phyloP scores from a whole-genome alignment of 2,329 filamentous ascomycete genomes.

The Orbilia quercus region DNA sequence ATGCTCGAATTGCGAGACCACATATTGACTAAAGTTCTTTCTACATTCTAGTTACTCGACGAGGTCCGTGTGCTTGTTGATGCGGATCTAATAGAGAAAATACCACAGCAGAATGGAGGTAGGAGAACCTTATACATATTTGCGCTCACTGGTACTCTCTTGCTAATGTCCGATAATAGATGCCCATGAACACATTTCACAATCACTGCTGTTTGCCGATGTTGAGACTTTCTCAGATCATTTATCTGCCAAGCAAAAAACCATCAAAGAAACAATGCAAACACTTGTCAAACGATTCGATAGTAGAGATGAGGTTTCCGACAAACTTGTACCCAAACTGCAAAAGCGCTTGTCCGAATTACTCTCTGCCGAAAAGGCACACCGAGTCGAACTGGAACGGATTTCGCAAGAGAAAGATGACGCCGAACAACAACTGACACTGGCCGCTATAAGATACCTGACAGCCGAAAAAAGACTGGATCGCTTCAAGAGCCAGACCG shows the following conservation, averaged over 20 bases:
- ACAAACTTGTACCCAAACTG: constrained; percentile 76
- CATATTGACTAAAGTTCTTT: constrained; percentile 60
- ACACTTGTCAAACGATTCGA: constrained; percentile 73
- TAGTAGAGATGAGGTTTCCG: constrained; percentile 64
- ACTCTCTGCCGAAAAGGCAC: constrained; percentile 83
- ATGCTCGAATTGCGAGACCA: background rate
- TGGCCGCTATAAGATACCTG: constrained; percentile 89
- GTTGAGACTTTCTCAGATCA: constrained; percentile 82
- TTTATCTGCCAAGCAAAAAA: constrained; percentile 77
- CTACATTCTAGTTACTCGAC: constrained; percentile 69
- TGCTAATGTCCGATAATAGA: constrained; percentile 51
- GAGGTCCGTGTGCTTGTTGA: constrained; percentile 71
- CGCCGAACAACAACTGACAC: constrained; percentile 85
- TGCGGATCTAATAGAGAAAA: constrained; percentile 66
- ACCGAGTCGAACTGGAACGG: constrained; percentile 79
- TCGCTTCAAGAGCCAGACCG: constrained; percentile 84
- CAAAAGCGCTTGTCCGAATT: constrained; percentile 80
- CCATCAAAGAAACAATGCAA: constrained; percentile 78
- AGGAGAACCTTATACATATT: constrained; percentile 54
- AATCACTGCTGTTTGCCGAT: constrained; percentile 71
- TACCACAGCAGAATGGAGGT: constrained; percentile 65
- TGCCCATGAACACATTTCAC: constrained; percentile 7
- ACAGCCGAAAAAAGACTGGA: constrained; percentile 96
- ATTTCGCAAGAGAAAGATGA: constrained; percentile 82
- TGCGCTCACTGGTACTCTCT: constrained; percentile 62